phyloP scores from a whole-genome alignment of 805 yeast genomes.

The Schizosaccharomyces cryophilus region DNA sequence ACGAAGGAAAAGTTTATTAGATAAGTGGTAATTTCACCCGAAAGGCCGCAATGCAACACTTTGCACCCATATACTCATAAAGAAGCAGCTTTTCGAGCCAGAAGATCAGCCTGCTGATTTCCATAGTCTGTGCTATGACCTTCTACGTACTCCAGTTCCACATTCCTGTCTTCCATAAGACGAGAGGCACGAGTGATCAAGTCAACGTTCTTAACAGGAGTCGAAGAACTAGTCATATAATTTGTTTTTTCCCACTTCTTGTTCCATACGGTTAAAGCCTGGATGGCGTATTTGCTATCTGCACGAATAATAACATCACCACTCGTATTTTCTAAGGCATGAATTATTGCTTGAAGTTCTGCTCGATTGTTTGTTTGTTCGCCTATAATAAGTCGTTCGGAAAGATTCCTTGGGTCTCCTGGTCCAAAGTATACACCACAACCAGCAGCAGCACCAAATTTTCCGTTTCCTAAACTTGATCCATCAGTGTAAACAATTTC shows the following conservation, averaged over 20 bases:
- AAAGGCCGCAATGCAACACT: too few species aligned
- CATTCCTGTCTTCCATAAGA: conserved; percentile 18
- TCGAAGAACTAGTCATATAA: conserved; percentile 24
- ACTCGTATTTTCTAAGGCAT: conserved; percentile 25
- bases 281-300: conserved; percentile 47
- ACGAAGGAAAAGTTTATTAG: too few species aligned
- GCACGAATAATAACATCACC: conserved; percentile 23
- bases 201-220: conserved; percentile 27
- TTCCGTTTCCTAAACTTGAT: conserved; percentile 40
- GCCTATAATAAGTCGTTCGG: conserved; percentile 25
- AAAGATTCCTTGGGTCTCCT: conserved; percentile 27
- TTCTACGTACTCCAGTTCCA: conserved; percentile 30
- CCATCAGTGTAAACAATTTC: conserved; percentile 48
- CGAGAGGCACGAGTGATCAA: conserved; percentile 19
- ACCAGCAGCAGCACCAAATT: conserved; percentile 26
- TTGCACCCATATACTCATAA: not conserved
- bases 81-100: conserved; percentile 37
- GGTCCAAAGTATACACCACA: conserved; percentile 52
- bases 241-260: conserved; percentile 30
- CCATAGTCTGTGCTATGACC: conserved; percentile 54
- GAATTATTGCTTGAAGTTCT: conserved; percentile 42
- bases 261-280: conserved; percentile 33
- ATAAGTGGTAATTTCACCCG: too few species aligned
- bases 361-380: conserved; percentile 59
- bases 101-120: conserved; percentile 49